Evolutionary conservation across 2,329 filamentous ascomycete species (phyloP).

Genomic region (Tolypocladium paradoxum): DNA sequence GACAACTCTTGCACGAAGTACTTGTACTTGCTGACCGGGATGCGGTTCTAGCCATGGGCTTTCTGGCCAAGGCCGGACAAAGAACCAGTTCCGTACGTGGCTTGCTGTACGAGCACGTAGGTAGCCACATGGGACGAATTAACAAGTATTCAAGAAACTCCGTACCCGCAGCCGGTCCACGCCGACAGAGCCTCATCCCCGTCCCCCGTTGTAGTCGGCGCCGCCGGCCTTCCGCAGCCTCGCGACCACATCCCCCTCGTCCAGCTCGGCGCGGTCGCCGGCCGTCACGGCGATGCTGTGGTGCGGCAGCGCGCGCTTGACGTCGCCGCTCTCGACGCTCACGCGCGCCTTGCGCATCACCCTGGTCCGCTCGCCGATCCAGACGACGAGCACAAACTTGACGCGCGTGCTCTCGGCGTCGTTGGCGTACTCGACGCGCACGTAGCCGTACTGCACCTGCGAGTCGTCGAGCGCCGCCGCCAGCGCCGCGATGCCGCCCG

Average conservation of each 20-base stretch:
- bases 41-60: neutral
- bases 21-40: no score
- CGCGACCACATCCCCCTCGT: slow-evolving; percentile 49
- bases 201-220: slow-evolving; percentile 59
- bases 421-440: slow-evolving; percentile 58
- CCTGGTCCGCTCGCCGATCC: slow-evolving; percentile 55
- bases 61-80: neutral
- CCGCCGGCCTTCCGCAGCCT: slow-evolving; percentile 55
- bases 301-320: slow-evolving; percentile 53
- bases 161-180: no score
- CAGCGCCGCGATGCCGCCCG: slow-evolving; percentile 50
- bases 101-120: no score
- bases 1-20: no score
- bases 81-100: neutral
- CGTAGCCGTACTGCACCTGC: slow-evolving; percentile 57
- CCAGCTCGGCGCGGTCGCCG: slow-evolving; percentile 47
- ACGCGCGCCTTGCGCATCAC: slow-evolving; percentile 62
- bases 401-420: slow-evolving; percentile 58
- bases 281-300: slow-evolving; percentile 57
- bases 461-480: slow-evolving; percentile 42
- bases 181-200: no score
- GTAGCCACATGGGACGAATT: no score
- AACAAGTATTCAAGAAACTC: neutral
- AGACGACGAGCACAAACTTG: slow-evolving; percentile 58
- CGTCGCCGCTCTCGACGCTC: slow-evolving; percentile 54